Evolutionary conservation across 768 basidiomycete species (phyloP).

Genomic region (Leccinum variicolor): DNA sequence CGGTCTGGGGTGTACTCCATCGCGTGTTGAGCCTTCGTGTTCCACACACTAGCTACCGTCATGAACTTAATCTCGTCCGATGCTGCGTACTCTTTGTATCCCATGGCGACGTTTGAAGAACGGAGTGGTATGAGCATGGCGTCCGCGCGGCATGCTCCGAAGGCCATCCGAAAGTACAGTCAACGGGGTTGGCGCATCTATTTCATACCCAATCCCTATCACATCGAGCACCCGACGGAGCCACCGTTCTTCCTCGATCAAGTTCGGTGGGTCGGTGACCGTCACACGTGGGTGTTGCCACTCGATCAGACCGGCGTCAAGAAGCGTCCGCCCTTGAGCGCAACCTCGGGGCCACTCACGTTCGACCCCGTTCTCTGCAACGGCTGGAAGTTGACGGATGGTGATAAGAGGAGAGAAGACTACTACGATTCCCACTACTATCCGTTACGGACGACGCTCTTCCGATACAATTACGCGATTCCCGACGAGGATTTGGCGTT

Average conservation of each 20-base stretch:
- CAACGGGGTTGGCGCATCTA: slow-evolving; percentile 31
- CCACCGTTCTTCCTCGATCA: slow-evolving; percentile 19
- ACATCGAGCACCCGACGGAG: neutral
- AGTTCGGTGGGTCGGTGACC: slow-evolving; percentile 32
- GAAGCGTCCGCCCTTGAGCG: slow-evolving; percentile 7
- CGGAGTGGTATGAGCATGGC: slow-evolving; percentile 22
- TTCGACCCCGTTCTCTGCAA: slow-evolving; percentile 17
- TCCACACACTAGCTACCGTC: slow-evolving; percentile 3
- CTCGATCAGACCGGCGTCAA: slow-evolving; percentile 21
- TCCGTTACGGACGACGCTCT: slow-evolving; percentile 14
- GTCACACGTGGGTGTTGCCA: slow-evolving; percentile 28
- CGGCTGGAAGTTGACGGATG: slow-evolving; percentile 13
- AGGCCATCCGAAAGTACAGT: slow-evolving; percentile 32
- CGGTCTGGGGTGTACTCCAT: neutral
- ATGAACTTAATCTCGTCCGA: slow-evolving; percentile 41
- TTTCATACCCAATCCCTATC: neutral
- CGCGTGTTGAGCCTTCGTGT: slow-evolving; percentile 11
- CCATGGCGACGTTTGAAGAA: slow-evolving; percentile 37
- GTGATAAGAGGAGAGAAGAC: rapidly evolving
- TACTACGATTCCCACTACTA: neutral
- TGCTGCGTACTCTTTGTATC: slow-evolving; percentile 40
- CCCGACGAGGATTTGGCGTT: slow-evolving; percentile 4
- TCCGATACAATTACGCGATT: slow-evolving; percentile 24
- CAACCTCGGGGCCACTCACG: slow-evolving; percentile 5
- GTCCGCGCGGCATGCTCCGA: neutral